Percentiles rank a stretch among this genome's conserved stretches.
phyloP scores from a whole-genome alignment of 106 monocot genomes.

The Platanthera zijinensis region DNA sequence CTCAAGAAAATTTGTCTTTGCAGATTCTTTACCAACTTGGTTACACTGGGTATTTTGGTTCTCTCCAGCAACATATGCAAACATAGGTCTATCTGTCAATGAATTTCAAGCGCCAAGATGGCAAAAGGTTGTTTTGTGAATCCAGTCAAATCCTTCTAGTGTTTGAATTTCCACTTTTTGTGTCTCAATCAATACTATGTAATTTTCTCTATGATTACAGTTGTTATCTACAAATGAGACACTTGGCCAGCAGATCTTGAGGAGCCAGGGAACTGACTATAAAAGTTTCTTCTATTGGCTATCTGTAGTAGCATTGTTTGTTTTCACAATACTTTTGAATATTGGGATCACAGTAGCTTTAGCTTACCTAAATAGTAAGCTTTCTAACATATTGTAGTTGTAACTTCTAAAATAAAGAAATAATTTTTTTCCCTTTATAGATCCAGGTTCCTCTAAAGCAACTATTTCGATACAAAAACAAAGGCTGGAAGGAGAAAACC shows the following conservation, averaged over 20 bases:
- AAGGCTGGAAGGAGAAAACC: neutral
- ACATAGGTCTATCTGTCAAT: slow-evolving; percentile 18
- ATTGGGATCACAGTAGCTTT: slow-evolving; percentile 13
- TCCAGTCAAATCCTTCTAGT: neutral
- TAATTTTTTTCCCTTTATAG: neutral
- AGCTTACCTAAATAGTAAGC: slow-evolving; percentile 11
- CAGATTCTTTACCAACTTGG: slow-evolving; percentile 19
- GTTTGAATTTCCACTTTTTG: neutral
- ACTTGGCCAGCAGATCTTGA: slow-evolving; percentile 11
- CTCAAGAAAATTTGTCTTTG: neutral
- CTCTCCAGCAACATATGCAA: slow-evolving; percentile 18
- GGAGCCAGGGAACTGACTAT: slow-evolving; percentile 2
- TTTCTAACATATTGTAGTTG: neutral
- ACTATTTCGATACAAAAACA: neutral
- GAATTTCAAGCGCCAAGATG: slow-evolving; percentile 20
- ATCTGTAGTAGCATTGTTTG: slow-evolving; percentile 15
- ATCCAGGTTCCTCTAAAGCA: slow-evolving; percentile 8
- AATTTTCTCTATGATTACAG: neutral
- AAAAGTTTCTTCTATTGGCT: slow-evolving; percentile 11
- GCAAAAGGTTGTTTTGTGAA: slow-evolving; percentile 14
- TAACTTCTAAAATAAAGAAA: neutral
- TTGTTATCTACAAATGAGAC: slow-evolving; percentile 7
- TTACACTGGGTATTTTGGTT: slow-evolving; percentile 17
- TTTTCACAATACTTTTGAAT: slow-evolving; percentile 12
- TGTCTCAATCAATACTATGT: neutral